phyloP scores from a whole-genome alignment of 1,284 basidiomycete genomes.

The Phenoliferia sp. region DNA sequence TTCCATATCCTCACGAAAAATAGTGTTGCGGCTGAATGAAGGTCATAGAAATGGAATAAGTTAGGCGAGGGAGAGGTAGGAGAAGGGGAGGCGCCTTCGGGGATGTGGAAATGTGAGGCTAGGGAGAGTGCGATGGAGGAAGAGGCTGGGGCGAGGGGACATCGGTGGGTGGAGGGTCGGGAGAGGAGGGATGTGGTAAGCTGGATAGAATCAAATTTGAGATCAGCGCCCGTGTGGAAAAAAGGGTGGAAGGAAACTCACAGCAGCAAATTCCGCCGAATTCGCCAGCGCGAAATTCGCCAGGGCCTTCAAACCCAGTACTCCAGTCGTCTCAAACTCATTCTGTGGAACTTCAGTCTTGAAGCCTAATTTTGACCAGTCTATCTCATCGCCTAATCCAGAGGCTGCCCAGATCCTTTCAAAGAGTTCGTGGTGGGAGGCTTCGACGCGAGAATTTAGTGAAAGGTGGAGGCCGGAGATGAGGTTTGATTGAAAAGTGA shows the following conservation, averaged over 20 bases:
- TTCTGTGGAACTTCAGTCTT: constrained; percentile 68
- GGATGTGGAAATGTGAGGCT: constrained; percentile 76
- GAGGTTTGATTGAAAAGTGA: constrained; percentile 88
- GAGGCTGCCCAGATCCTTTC: constrained; percentile 67
- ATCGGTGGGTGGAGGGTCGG: constrained; percentile 67
- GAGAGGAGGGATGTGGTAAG: constrained; percentile 74
- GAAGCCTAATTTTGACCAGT: constrained; percentile 75
- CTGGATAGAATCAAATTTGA: constrained; percentile 49
- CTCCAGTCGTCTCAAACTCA: constrained; percentile 78
- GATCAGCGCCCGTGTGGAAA: not conserved
- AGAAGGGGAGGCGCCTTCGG: constrained; percentile 56
- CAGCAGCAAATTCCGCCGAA: constrained; percentile 75
- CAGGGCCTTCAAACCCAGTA: constrained; percentile 70
- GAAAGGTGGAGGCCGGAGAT: constrained; percentile 73
- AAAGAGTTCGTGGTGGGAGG: constrained; percentile 57
- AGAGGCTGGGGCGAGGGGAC: constrained; percentile 79
- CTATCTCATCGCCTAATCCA: constrained; percentile 54
- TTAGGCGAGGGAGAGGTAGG: constrained; percentile 73
- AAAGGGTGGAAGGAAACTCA: constrained; percentile 39
- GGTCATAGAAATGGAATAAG: constrained; percentile 70
- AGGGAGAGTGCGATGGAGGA: constrained; percentile 81
- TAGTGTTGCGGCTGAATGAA: constrained; percentile 69
- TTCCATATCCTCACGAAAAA: constrained; percentile 96
- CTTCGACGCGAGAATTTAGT: constrained; percentile 65
- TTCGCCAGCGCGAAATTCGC: constrained; percentile 66